Evolutionary conservation across 306 rosid species (phyloP).

Genomic region (Betula pendula): DNA sequence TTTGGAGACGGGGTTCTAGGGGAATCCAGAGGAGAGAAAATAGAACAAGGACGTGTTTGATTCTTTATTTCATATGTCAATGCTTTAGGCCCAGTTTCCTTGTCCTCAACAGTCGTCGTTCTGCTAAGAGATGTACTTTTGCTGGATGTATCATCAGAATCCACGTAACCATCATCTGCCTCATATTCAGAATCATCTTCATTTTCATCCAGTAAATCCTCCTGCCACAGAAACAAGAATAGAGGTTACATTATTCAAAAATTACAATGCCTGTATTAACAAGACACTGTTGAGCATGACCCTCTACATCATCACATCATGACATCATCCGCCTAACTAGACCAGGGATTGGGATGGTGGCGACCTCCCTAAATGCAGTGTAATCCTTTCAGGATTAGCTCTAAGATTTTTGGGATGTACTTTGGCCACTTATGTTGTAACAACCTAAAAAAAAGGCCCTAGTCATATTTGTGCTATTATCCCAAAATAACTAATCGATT

Average conservation of each 20-base stretch:
- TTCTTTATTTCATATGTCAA: slow-evolving; percentile 38
- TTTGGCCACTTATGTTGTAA: no score
- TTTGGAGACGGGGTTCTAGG: slow-evolving; percentile 50
- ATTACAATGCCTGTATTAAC: slow-evolving; percentile 15
- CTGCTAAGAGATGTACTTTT: slow-evolving; percentile 35
- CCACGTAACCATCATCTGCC: slow-evolving; percentile 43
- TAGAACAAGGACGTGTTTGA: slow-evolving; percentile 48
- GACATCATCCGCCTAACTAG: no score
- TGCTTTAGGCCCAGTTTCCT: slow-evolving; percentile 36
- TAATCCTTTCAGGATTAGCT: no score
- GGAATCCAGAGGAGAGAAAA: slow-evolving; percentile 64
- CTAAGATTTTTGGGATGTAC: no score
- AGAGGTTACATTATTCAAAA: slow-evolving; percentile 2
- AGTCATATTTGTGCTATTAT: no score
- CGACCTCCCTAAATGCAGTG: no score
- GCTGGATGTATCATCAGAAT: slow-evolving; percentile 35
- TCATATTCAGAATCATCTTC: slow-evolving; percentile 62
- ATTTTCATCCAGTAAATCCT: slow-evolving; percentile 51
- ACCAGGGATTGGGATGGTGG: no score
- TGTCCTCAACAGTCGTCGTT: slow-evolving; percentile 36
- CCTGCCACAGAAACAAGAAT: slow-evolving; percentile 48
- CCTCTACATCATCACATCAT: no score
- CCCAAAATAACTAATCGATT: no score
- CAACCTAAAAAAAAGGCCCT: no score
- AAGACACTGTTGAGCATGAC: no score